phyloP scores from a whole-genome alignment of 805 yeast genomes.

The Naumovozyma dairenensis region DNA sequence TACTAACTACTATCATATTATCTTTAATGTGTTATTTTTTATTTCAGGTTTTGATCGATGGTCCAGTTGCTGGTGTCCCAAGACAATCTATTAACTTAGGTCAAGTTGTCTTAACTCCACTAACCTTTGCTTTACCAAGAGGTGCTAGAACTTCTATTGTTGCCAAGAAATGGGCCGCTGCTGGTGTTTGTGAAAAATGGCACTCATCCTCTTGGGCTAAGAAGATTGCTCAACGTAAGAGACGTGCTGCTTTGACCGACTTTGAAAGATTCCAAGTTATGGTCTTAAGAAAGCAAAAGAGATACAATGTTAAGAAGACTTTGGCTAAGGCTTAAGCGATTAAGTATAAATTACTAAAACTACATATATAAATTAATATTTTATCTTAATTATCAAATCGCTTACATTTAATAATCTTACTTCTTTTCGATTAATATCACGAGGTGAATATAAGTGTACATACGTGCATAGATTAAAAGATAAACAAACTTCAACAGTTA shows the following conservation, averaged over 20 bases:
- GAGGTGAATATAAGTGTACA: too few relatives aligned
- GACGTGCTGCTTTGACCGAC: conserved; percentile 85
- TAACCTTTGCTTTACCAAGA: conserved; percentile 84
- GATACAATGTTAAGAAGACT: conserved; percentile 89
- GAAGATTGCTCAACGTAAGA: conserved; percentile 90
- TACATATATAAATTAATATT: not conserved
- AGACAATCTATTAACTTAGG: conserved; percentile 87
- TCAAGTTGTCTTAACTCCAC: conserved; percentile 85
- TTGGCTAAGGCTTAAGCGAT: conserved; percentile 78
- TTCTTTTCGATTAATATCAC: too few relatives aligned
- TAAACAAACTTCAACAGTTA: too few relatives aligned
- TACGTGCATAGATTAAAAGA: too few relatives aligned
- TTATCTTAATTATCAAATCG: not conserved
- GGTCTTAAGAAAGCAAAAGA: conserved; percentile 95
- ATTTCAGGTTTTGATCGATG: conserved; percentile 78
- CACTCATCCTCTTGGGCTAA: conserved; percentile 91
- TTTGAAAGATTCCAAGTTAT: conserved; percentile 99
- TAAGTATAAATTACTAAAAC: not conserved
- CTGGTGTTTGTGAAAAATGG: conserved; percentile 85
- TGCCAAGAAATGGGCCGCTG: conserved; percentile 86
- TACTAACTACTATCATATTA: conserved; percentile 7
- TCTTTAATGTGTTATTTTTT: conserved; percentile 2
- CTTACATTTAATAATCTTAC: too few relatives aligned
- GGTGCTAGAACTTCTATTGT: conserved; percentile 83
- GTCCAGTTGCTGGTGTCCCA: conserved; percentile 79